Evolutionary conservation across 2,329 filamentous ascomycete genomes (phyloP).

Genomic region (Paraconiothyrium brasiliense): DNA sequence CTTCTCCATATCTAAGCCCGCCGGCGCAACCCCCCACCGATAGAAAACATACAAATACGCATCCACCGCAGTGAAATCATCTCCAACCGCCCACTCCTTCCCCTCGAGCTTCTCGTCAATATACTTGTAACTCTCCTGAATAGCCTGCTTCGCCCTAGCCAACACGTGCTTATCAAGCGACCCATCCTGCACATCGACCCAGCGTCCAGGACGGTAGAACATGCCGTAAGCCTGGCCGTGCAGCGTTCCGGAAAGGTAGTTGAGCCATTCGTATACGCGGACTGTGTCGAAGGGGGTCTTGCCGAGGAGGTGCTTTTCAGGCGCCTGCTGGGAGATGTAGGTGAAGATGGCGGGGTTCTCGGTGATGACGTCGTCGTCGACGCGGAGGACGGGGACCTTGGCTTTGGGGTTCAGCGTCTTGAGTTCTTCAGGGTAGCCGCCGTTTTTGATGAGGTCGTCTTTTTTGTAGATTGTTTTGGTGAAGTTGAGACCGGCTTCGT

Average conservation of each 20-base stretch:
- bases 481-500: conserved; percentile 24
- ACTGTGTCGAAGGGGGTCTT: conserved; percentile 25
- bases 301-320: conserved; percentile 28
- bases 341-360: conserved; percentile 32
- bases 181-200: conserved; percentile 21
- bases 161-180: conserved; percentile 18
- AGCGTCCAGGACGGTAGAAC: conserved; percentile 28
- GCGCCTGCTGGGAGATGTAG: conserved; percentile 26
- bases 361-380: conserved; percentile 33
- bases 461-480: conserved; percentile 16
- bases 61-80: conserved; percentile 29
- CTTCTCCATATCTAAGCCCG: conserved; percentile 25
- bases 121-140: conserved; percentile 19
- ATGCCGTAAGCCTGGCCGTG: conserved; percentile 29
- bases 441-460: neutral
- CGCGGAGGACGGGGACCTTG: conserved; percentile 29
- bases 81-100: conserved; percentile 26
- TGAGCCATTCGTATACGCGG: conserved; percentile 32
- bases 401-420: conserved; percentile 32
- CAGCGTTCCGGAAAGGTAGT: conserved; percentile 29
- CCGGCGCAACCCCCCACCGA: conserved; percentile 26
- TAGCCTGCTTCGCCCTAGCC: conserved; percentile 15
- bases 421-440: conserved; percentile 23
- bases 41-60: conserved; percentile 35
- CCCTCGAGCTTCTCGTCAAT: conserved; percentile 29